These are phyloP conservation scores for Astrephomene gubernaculifera DNA, from an alignment of 139 green algal genomes.

Conservation along the genomic window DNA sequence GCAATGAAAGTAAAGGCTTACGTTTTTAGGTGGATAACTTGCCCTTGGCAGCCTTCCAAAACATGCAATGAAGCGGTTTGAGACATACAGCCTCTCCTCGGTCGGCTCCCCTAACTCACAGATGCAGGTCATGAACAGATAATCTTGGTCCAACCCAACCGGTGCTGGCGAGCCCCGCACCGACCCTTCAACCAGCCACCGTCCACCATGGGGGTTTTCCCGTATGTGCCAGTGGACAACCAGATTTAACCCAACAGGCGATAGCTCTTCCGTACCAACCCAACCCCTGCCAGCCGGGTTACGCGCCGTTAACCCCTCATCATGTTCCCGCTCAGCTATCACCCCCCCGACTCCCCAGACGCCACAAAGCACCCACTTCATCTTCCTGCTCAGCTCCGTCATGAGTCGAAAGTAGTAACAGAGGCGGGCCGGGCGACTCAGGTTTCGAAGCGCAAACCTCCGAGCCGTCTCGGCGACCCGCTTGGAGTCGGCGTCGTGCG, in stretches of 20 bases:
- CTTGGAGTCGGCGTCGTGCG: constrained; percentile 19
- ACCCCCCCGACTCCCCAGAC: background rate
- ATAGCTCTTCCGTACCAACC: background rate
- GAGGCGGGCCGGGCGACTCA: constrained; percentile 3
- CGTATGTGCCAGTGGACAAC: background rate
- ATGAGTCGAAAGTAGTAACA: constrained; percentile 40
- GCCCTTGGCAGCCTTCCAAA: background rate
- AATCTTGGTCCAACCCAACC: too few relatives aligned
- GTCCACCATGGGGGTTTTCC: background rate
- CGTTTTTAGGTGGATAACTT: background rate
- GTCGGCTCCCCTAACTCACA: too few relatives aligned
- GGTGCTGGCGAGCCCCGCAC: too few relatives aligned
- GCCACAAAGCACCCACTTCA: background rate
- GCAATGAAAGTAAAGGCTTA: background rate
- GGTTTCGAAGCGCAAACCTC: constrained; percentile 14
- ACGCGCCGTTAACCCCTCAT: background rate
- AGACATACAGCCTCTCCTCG: background rate
- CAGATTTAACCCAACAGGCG: background rate
- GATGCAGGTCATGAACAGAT: too few relatives aligned
- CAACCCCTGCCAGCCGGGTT: background rate
- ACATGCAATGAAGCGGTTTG: background rate
- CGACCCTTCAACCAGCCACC: background rate
- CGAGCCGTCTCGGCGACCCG: background rate
- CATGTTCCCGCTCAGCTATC: background rate
- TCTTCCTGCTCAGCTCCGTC: background rate